Conservation (phyloP, 2,329 filamentous ascomycete genomes). For the Geosmithia putterillii region DNA sequence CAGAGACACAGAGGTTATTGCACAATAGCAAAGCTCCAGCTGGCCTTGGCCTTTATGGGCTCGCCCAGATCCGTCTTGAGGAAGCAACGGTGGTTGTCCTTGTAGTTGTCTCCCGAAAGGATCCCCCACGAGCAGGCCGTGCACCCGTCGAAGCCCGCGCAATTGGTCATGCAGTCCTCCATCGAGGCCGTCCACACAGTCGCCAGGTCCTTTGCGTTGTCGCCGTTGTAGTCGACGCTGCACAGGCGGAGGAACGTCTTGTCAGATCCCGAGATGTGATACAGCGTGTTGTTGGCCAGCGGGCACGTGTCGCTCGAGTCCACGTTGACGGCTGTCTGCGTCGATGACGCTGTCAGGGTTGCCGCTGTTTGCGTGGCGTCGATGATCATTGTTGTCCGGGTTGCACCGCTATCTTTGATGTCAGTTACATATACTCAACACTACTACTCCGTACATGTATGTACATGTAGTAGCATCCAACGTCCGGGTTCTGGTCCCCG, state of each 20-base stretch:
- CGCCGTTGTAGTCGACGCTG: conserved; percentile 28
- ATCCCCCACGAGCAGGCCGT: conserved; percentile 32
- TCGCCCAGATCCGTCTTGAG: conserved; percentile 24
- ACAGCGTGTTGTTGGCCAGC: conserved; percentile 29
- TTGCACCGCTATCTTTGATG: too few species aligned
- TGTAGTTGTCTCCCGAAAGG: conserved; percentile 21
- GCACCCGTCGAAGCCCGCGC: conserved; percentile 24
- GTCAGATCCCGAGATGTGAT: conserved; percentile 23
- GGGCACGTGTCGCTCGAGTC: conserved; percentile 21
- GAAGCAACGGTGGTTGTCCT: conserved; percentile 27
- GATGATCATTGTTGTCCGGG: conserved; percentile 1
- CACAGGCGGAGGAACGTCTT: conserved; percentile 30
- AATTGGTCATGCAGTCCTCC: conserved; percentile 30
- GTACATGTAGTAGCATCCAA: too few species aligned
- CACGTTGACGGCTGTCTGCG: conserved; percentile 11
- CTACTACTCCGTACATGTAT: too few species aligned
- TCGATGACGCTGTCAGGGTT: conserved; percentile 5
- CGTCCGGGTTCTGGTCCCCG: not conserved
- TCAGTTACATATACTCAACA: too few species aligned
- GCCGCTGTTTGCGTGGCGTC: conserved; percentile 5
- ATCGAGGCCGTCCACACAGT: conserved; percentile 23
- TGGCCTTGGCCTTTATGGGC: conserved; percentile 15
- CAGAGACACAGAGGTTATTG: not conserved
- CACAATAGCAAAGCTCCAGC: conserved; percentile 29
- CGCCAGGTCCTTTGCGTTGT: conserved; percentile 19